Evolutionary conservation across 441 rosid genomes (phyloP).

Genomic region (Bruguiera hainesii): DNA sequence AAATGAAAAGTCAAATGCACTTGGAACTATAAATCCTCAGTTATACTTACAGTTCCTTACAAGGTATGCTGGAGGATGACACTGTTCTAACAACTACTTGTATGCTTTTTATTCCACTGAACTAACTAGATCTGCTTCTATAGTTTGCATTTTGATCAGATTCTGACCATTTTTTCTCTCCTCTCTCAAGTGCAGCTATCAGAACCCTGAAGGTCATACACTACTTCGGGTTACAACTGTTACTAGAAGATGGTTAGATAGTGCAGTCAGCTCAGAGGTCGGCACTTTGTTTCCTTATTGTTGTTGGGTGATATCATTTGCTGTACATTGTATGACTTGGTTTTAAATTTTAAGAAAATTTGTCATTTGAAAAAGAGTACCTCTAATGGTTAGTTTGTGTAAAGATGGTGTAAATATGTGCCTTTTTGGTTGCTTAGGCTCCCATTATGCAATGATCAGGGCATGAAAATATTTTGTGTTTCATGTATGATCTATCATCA

Average conservation of each 20-base stretch:
- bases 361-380: too few relatives aligned
- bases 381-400: too few relatives aligned
- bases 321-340: too few relatives aligned
- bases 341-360: too few relatives aligned
- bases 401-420: too few relatives aligned
- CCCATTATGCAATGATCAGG: too few relatives aligned
- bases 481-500: too few relatives aligned
- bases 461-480: too few relatives aligned
- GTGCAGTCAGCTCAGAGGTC: slow-evolving; percentile 89
- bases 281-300: slow-evolving; percentile 11
- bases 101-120: neutral
- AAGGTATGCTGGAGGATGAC: slow-evolving; percentile 43
- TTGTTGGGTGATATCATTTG: neutral
- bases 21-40: slow-evolving; percentile 73
- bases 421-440: too few relatives aligned
- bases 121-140: neutral
- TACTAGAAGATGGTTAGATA: slow-evolving; percentile 85
- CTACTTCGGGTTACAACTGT: slow-evolving; percentile 83
- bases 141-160: slow-evolving; percentile 2
- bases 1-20: slow-evolving; percentile 57
- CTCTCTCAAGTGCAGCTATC: slow-evolving; percentile 57
- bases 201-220: slow-evolving; percentile 65
- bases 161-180: neutral
- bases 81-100: neutral
- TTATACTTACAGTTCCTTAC: slow-evolving; percentile 86